phyloP scores from a whole-genome alignment of 305 asterid genomes.

The Fraxinus angustifolia region DNA sequence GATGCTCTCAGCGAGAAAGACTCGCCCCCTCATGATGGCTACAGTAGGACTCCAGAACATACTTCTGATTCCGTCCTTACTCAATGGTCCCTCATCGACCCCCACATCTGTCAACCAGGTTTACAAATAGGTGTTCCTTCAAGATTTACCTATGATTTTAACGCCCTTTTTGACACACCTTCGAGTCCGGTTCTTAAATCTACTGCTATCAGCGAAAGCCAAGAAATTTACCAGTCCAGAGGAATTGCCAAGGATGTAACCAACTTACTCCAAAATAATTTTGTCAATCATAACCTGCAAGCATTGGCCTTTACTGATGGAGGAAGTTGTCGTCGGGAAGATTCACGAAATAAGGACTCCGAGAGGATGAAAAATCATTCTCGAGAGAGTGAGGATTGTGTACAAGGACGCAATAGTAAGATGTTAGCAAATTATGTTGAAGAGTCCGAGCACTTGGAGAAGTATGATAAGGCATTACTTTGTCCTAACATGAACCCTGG shows the following conservation, averaged over 20 bases:
- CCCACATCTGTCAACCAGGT: not conserved
- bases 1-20: slow-evolving; percentile 29
- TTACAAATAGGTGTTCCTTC: not conserved
- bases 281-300: not conserved
- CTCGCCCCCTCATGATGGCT: not conserved
- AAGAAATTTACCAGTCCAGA: not conserved
- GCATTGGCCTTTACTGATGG: not conserved
- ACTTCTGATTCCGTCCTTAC: not conserved
- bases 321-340: not conserved
- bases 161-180: not conserved
- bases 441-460: slow-evolving; percentile 8
- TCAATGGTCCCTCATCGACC: not conserved
- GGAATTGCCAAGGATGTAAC: not conserved
- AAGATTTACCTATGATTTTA: not conserved
- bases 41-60: not conserved
- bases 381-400: not conserved
- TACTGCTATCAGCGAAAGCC: not conserved
- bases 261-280: not conserved
- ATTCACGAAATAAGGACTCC: not conserved
- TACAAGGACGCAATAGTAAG: slow-evolving; percentile 1
- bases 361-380: not conserved
- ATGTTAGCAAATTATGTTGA: slow-evolving; percentile 14
- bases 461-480: slow-evolving; percentile 24
- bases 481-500: slow-evolving; percentile 19
- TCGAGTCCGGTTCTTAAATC: not conserved